A percentile compares a stretch with the other conserved stretches of the same genome.
Conservation (phyloP, 2,329 filamentous ascomycete genomes). For the Diaporthe australafricana region DNA sequence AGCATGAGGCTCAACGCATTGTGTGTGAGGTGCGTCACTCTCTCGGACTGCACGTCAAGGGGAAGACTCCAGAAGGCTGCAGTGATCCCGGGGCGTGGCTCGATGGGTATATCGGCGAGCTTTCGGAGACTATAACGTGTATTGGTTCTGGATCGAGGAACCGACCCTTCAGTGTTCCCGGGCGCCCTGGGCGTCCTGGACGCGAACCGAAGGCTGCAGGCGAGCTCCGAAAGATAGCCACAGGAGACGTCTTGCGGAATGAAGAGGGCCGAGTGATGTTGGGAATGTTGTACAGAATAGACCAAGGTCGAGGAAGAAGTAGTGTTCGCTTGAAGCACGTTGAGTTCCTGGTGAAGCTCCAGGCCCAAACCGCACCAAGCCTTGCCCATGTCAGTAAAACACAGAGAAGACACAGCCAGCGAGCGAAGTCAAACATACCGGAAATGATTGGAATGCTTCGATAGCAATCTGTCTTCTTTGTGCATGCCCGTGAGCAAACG, state of each 20-base stretch:
- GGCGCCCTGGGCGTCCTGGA: neutral
- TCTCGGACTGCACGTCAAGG: constrained; percentile 6
- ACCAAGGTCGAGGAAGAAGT: constrained; percentile 8
- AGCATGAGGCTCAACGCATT: constrained; percentile 22
- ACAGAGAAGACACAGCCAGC: neutral
- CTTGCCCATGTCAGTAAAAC: constrained; percentile 20
- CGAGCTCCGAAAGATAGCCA: constrained; percentile 20
- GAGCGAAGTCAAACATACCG: neutral
- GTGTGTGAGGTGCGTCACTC: constrained; percentile 22
- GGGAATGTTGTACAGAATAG: constrained; percentile 31
- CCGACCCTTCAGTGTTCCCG: neutral
- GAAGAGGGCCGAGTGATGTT: constrained; percentile 7
- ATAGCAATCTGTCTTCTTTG: neutral
- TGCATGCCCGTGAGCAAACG: neutral
- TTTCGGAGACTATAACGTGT: neutral
- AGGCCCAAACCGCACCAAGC: constrained; percentile 29
- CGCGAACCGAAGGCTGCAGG: constrained; percentile 22
- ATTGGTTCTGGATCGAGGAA: neutral
- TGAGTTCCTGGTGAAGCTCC: constrained; percentile 27
- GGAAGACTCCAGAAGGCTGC: constrained; percentile 3
- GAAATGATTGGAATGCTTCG: constrained; percentile 12
- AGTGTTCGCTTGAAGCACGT: neutral
- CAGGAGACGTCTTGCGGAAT: constrained; percentile 19
- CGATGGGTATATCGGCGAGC: neutral
- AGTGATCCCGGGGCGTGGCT: neutral